A percentile compares a stretch with the other conserved stretches of the same genome.
phyloP scores from a whole-genome alignment of 2,329 filamentous ascomycete species.

The Mycogone perniciosa region DNA sequence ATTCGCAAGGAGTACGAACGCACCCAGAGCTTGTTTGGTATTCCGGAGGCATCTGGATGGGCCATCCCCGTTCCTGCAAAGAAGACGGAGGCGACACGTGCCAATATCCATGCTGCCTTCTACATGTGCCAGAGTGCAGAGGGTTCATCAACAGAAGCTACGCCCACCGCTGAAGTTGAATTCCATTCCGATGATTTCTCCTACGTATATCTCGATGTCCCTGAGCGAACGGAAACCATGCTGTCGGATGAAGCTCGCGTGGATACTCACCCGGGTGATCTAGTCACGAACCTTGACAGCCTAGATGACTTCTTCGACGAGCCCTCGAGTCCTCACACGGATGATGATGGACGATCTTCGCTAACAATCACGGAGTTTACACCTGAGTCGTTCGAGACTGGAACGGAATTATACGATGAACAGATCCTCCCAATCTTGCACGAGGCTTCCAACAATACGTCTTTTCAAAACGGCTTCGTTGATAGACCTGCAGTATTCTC shows the following conservation, averaged over 20 bases:
- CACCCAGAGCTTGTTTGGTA: constrained; percentile 91
- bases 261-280: constrained; percentile 65
- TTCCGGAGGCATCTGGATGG: constrained; percentile 93
- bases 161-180: constrained; percentile 77
- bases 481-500: constrained; percentile 60
- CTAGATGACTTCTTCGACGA: constrained; percentile 80
- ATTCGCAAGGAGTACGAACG: constrained; percentile 92
- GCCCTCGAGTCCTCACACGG: constrained; percentile 49
- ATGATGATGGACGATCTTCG: constrained; percentile 55
- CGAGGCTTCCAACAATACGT: constrained; percentile 72
- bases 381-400: constrained; percentile 62
- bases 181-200: constrained; percentile 88
- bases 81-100: constrained; percentile 77
- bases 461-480: constrained; percentile 82
- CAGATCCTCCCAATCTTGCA: constrained; percentile 86
- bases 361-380: constrained; percentile 59
- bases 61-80: constrained; percentile 88
- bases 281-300: constrained; percentile 73
- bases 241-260: constrained; percentile 74
- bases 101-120: constrained; percentile 93
- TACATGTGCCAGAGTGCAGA: constrained; percentile 78
- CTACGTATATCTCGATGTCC: constrained; percentile 67
- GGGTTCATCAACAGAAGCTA: constrained; percentile 50
- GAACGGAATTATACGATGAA: constrained; percentile 83
- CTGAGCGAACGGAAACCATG: constrained; percentile 81